These are phyloP conservation scores for Sphenostylis stenocarpa DNA, from an alignment of 306 rosid genomes.

Conservation along the genomic window DNA sequence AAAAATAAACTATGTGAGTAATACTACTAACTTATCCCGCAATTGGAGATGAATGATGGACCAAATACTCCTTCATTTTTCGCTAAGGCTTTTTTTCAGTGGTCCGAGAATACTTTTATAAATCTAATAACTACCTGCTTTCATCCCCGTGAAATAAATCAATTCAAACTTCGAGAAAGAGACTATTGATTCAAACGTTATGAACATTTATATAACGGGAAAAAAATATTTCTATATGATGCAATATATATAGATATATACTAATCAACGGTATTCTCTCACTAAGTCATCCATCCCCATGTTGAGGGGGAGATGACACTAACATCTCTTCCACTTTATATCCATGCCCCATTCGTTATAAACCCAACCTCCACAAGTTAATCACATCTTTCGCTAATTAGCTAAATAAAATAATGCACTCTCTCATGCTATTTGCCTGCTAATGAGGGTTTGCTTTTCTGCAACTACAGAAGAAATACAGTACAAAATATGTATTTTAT, in stretches of 20 bases:
- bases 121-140: neutral
- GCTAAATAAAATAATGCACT: conserved; percentile 21
- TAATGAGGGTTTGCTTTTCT: conserved; percentile 36
- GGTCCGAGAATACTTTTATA: too few relatives aligned
- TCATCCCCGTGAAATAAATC: neutral
- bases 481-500: conserved; percentile 23
- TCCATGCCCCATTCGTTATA: conserved; percentile 36
- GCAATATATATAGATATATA: conserved; percentile 52
- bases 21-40: too few relatives aligned
- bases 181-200: conserved; percentile 21
- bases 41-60: too few relatives aligned
- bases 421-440: conserved; percentile 40
- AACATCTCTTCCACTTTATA: conserved; percentile 44
- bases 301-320: conserved; percentile 36
- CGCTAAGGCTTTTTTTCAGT: too few relatives aligned
- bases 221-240: conserved; percentile 33
- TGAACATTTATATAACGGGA: conserved; percentile 8
- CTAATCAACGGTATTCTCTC: conserved; percentile 42
- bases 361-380: conserved; percentile 32
- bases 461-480: conserved; percentile 25
- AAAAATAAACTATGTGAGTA: too few relatives aligned
- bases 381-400: conserved; percentile 20
- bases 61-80: too few relatives aligned
- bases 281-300: conserved; percentile 36
- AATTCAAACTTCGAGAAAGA: neutral